Percentiles rank a stretch among this genome's conserved stretches.
Evolutionary conservation across 2,329 filamentous ascomycete genomes (phyloP).

Genomic region (Ceratocystis papillata): DNA sequence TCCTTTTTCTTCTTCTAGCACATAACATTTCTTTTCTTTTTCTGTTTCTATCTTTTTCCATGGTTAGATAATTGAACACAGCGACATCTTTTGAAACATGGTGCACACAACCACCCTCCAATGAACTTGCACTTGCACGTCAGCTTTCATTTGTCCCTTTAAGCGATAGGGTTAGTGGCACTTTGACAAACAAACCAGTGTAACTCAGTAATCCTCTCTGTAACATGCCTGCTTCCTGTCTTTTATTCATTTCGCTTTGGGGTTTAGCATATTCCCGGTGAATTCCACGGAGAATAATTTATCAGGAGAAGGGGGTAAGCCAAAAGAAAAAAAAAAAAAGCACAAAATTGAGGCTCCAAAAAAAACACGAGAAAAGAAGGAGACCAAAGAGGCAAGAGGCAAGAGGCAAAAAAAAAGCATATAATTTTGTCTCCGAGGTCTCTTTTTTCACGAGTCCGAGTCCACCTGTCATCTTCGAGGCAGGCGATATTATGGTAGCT

Average conservation of each 20-base stretch:
- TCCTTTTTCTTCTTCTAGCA: not conserved
- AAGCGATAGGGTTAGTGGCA: not conserved
- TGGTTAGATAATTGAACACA: constrained; percentile 8
- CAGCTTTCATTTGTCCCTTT: not conserved
- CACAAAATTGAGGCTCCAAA: not conserved
- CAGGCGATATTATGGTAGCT: too few relatives aligned
- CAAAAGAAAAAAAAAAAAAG: not conserved
- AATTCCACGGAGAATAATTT: not conserved
- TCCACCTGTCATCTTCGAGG: not conserved
- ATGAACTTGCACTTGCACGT: not conserved
- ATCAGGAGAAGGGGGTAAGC: not conserved
- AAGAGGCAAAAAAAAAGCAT: not conserved
- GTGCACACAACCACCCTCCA: not conserved
- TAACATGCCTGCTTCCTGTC: not conserved
- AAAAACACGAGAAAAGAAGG: not conserved
- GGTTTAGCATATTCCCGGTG: not conserved
- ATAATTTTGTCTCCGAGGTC: not conserved
- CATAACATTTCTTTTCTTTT: not conserved
- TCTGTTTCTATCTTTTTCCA: not conserved
- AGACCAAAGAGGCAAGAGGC: not conserved
- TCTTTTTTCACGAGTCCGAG: not conserved
- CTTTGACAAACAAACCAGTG: not conserved
- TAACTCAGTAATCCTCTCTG: not conserved
- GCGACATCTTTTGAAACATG: not conserved
- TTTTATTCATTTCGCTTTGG: not conserved